Conservation (phyloP, 805 yeast genomes). For the Metschnikowia borealis region DNA sequence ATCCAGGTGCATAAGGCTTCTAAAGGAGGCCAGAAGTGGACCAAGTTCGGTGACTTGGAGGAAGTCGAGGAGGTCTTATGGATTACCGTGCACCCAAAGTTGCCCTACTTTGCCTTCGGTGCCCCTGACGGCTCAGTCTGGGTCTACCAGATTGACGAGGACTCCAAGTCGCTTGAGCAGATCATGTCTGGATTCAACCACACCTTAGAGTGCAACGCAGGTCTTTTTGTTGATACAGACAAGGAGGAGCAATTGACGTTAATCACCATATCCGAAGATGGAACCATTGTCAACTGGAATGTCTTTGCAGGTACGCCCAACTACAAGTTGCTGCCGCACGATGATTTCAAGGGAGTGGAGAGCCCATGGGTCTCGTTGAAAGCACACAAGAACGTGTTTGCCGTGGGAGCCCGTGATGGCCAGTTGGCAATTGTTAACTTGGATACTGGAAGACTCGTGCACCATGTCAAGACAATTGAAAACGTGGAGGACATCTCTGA, state of each 20-base stretch:
- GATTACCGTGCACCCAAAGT: slow-evolving; percentile 75
- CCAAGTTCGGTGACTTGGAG: slow-evolving; percentile 60
- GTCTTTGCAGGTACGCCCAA: slow-evolving; percentile 69
- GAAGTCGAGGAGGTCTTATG: slow-evolving; percentile 90
- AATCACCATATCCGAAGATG: slow-evolving; percentile 80
- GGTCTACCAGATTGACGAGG: slow-evolving; percentile 73
- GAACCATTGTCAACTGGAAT: slow-evolving; percentile 84
- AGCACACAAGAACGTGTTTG: slow-evolving; percentile 51
- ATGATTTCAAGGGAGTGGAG: slow-evolving; percentile 65
- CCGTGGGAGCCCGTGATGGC: slow-evolving; percentile 88
- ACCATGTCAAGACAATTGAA: slow-evolving; percentile 61
- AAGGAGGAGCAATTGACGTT: slow-evolving; percentile 54
- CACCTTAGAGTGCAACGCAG: slow-evolving; percentile 74
- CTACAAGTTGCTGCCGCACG: slow-evolving; percentile 58
- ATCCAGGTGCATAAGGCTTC: slow-evolving; percentile 66
- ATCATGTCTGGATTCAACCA: slow-evolving; percentile 80
- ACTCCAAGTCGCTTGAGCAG: slow-evolving; percentile 48
- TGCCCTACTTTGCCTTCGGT: slow-evolving; percentile 85
- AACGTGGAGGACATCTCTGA: slow-evolving; percentile 43
- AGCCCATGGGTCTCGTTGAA: slow-evolving; percentile 88
- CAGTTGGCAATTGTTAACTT: slow-evolving; percentile 73
- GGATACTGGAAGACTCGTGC: slow-evolving; percentile 68
- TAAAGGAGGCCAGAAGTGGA: slow-evolving; percentile 84
- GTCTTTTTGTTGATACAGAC: slow-evolving; percentile 62
- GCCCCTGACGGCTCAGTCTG: slow-evolving; percentile 91